Base-by-base conservation (phyloP, 2,329 filamentous ascomycete genomes). In the Claviceps purpurea region DNA sequence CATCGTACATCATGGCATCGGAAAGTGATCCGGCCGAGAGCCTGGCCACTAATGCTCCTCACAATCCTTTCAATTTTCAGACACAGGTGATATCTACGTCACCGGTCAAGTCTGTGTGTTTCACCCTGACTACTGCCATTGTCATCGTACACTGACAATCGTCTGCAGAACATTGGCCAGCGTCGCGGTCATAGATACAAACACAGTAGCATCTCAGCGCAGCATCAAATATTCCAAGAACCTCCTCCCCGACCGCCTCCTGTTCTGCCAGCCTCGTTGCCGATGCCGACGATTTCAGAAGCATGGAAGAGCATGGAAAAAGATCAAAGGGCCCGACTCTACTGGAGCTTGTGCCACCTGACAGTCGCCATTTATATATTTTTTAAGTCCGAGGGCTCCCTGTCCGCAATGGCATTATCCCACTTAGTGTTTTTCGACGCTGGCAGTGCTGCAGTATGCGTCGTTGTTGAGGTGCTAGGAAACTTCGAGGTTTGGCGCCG, bases 401-500 rank as follows among this genome's bases (percentile, higher is more conserved):
- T 96, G 26, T 89, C 91, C 11, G 85, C 95, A 71, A 96, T 90
- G 6, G 91, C 91, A 0, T 74, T 98, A 18, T 95, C 89, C 10
- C 90, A 96, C 62, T 74, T 98, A 47, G 85, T 97, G 54, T 87
- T 97, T 67, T 98, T 96, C 66, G 93, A 98, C 65, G 91, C 93
- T 8, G 81, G 95, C 1, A 93, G 89, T 38, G 93, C 93, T 4
- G 83, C 90, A 47, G 80, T 97, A 5, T 97, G 91, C 65, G 89
- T 95, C 3, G 83, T 81, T 13, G 91, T 97, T 47, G 93, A 98
- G 63, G 87, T 97, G 1, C 79, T 96, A 47, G 84, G 87, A 50
- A 98, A 98, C 66, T 98, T 98, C 61, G 93, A 98, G 65, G 90
- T 97, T 42, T 98, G 93, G 93, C 88, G 89, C 57, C 81, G 91